Evolutionary conservation across 108 stramenopile species (phyloP).

Genomic region (Craspedostauros australis): DNA sequence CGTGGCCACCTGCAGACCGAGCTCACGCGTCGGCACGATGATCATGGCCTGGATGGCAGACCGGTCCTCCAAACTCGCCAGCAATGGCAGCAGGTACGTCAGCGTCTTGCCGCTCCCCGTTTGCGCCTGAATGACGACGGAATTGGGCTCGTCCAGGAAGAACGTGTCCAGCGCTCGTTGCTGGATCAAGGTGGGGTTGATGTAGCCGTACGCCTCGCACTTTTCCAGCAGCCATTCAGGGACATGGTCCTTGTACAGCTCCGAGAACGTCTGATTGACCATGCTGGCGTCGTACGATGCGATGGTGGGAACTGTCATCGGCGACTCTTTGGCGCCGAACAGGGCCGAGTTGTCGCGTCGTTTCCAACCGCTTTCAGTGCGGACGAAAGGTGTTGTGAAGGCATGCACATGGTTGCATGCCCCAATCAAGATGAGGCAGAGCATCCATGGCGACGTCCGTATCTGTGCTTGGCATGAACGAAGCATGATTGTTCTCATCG

Average conservation of each 20-base stretch:
- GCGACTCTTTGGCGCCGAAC: too few relatives aligned
- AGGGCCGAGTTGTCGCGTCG: too few relatives aligned
- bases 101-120: conserved; percentile 82
- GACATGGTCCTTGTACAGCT: conserved; percentile 42
- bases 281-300: conserved; percentile 26
- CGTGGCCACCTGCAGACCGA: conserved; percentile 88
- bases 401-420: too few relatives aligned
- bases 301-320: too few relatives aligned
- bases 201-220: conserved; percentile 43
- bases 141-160: conserved; percentile 13
- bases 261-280: conserved; percentile 42
- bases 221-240: conserved; percentile 65
- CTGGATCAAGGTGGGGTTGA: conserved; percentile 63
- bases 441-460: too few relatives aligned
- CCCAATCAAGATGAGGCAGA: too few relatives aligned
- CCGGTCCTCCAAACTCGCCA: conserved; percentile 46
- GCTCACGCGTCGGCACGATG: conserved; percentile 90
- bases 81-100: conserved; percentile 62
- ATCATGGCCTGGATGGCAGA: conserved; percentile 67
- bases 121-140: conserved; percentile 72
- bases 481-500: too few relatives aligned
- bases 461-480: too few relatives aligned
- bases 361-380: too few relatives aligned
- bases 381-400: too few relatives aligned
- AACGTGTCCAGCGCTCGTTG: conserved; percentile 45